Base-by-base conservation (phyloP, 805 yeast genomes). In the Ogataea glucozyma region DNA sequence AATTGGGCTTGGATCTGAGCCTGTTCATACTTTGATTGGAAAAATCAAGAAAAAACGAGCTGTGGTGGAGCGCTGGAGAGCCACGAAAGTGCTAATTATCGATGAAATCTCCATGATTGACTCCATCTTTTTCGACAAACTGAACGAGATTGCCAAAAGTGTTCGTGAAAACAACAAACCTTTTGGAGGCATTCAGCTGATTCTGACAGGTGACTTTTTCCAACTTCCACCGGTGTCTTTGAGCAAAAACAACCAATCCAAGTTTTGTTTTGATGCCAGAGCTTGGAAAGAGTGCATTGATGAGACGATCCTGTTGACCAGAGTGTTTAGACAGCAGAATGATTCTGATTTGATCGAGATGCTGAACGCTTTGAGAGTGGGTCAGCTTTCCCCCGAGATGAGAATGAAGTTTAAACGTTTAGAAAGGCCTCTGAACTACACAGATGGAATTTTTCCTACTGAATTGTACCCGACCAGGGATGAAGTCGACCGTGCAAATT, bases 101-200 rank as follows among this genome's bases (percentile, higher is more conserved):
- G 99, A 93, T 66, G 99, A 93, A 65, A 76, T 93, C 3, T 90
- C 98, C 1, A 93, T 93, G 99, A 77, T 93, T 44, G 95, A 88
- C 57, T 95, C 89, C 0, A 68, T 58, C 1, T 71, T 91, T 37
- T 76, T 93, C 48, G 85, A 84, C 35, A 88, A 88, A 56, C 69
- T 93, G 38, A 85, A 88, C 47, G 66, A 58, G 9, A 65, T 91
- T 26, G 97, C 93, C 0, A 72, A 83, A 51, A 56, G 54, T 1
- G 40, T 84, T 3, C 72, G 83, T 27, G 69, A 65, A 17, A 64
- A 51, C 18, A 61, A 68, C 11, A 52, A 50, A 37, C 97, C 97
- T 0, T 93, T 93, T 71, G 99, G 99, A 4, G 99, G 99, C 0
- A 83, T 93, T 32, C 99, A 93, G 57, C 53, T 93, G 12, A 78